phyloP scores from a whole-genome alignment of 106 monocot species.

The Dendrobium chrysotoxum region DNA sequence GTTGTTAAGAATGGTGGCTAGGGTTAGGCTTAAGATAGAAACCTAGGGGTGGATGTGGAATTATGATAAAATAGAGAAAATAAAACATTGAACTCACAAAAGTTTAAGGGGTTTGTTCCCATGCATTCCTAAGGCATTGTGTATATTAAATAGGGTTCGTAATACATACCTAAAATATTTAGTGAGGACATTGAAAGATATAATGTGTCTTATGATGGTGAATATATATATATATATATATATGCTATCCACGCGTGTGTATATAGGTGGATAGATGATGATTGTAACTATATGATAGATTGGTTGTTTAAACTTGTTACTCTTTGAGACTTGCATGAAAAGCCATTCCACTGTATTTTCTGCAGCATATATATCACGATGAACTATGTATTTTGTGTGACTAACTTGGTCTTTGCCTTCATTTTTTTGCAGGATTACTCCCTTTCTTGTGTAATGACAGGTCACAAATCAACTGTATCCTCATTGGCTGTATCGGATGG shows the following conservation, averaged over 20 bases:
- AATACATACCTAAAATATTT: no score
- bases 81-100: no score
- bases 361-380: not conserved
- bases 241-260: not conserved
- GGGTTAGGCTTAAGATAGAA: no score
- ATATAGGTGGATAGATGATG: not conserved
- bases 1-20: no score
- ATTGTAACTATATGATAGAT: not conserved
- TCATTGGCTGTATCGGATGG: slow-evolving; percentile 57
- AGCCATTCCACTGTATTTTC: not conserved
- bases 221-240: not conserved
- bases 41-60: no score
- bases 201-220: not conserved
- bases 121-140: no score
- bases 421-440: slow-evolving; percentile 54
- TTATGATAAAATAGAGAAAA: no score
- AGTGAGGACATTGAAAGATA: not conserved
- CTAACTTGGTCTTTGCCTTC: not conserved
- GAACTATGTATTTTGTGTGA: not conserved
- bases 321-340: not conserved
- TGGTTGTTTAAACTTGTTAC: not conserved
- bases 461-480: slow-evolving; percentile 83
- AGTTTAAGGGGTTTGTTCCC: no score
- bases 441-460: slow-evolving; percentile 65
- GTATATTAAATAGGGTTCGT: no score